These are phyloP conservation scores for Crithidia thermophila DNA, from an alignment of 208 protist genomes.

Conservation along the genomic window DNA sequence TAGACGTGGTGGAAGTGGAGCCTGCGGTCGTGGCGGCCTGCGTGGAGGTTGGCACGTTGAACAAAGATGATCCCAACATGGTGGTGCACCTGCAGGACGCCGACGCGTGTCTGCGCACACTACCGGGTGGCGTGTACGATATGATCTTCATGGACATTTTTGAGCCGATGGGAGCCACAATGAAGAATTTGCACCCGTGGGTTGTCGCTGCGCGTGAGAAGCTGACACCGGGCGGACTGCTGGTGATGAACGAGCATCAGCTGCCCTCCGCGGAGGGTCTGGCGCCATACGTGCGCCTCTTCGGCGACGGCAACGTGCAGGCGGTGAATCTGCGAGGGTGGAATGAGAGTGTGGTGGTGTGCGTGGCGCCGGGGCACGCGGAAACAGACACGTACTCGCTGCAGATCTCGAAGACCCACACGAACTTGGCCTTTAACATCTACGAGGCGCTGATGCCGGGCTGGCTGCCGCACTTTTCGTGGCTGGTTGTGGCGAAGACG, in stretches of 20 bases:
- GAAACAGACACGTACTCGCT: conserved; percentile 21
- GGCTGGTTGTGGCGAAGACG: conserved; percentile 33
- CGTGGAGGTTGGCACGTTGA: conserved; percentile 33
- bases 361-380: conserved; percentile 40
- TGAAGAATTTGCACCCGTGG: conserved; percentile 60
- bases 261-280: conserved; percentile 45
- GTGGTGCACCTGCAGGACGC: conserved; percentile 50
- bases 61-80: conserved; percentile 36
- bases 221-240: conserved; percentile 51
- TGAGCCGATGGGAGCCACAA: conserved; percentile 58
- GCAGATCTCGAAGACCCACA: conserved; percentile 19
- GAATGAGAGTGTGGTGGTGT: conserved; percentile 75
- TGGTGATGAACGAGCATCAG: conserved; percentile 80
- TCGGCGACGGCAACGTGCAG: conserved; percentile 63
- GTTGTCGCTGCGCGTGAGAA: conserved; percentile 24
- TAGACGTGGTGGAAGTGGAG: conserved; percentile 77
- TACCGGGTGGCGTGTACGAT: conserved; percentile 32
- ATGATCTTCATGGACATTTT: conserved; percentile 86
- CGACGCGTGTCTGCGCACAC: not conserved
- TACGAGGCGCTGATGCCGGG: conserved; percentile 44
- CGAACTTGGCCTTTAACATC: conserved; percentile 31
- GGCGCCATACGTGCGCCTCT: conserved; percentile 38
- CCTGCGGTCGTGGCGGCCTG: conserved; percentile 61
- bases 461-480: conserved; percentile 42
- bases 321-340: conserved; percentile 77